Percentiles rank a stretch among this genome's conserved stretches.
Conservation (phyloP, 768 basidiomycete species). For the Cyclocybe cylindracea region DNA sequence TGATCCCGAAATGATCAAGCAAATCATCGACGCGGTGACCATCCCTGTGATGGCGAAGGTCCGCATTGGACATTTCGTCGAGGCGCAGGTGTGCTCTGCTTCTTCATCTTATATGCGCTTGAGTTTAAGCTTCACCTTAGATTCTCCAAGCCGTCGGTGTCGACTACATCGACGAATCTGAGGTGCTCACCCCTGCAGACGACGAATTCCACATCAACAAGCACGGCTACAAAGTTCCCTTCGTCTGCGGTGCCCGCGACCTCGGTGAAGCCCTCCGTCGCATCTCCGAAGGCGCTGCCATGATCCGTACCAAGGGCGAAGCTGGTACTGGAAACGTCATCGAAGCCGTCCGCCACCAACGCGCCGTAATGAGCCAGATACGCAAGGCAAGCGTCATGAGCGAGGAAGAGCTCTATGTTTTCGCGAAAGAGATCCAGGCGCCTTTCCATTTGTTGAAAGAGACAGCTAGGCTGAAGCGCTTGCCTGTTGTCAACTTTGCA, state of each 20-base stretch:
- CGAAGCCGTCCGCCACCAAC: slow-evolving; percentile 92
- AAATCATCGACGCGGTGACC: slow-evolving; percentile 92
- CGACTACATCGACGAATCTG: slow-evolving; percentile 96
- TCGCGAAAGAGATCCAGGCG: slow-evolving; percentile 89
- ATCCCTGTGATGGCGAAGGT: slow-evolving; percentile 98
- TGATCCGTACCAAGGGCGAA: slow-evolving; percentile 98
- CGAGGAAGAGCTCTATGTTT: slow-evolving; percentile 93
- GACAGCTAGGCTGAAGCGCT: slow-evolving; percentile 86
- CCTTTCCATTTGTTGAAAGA: slow-evolving; percentile 97
- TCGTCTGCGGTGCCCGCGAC: slow-evolving; percentile 94
- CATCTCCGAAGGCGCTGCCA: slow-evolving; percentile 96
- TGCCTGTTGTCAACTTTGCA: slow-evolving; percentile 97
- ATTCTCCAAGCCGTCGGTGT: slow-evolving; percentile 93
- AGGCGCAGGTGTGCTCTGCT: slow-evolving; percentile 73
- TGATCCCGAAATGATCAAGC: slow-evolving; percentile 95
- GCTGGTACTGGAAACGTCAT: slow-evolving; percentile 89
- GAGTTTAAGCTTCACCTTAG: slow-evolving; percentile 36
- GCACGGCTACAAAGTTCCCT: slow-evolving; percentile 91
- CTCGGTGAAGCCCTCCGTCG: slow-evolving; percentile 95
- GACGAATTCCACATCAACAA: slow-evolving; percentile 97
- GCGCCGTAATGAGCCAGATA: slow-evolving; percentile 83
- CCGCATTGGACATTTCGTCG: slow-evolving; percentile 96
- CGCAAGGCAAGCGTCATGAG: slow-evolving; percentile 84
- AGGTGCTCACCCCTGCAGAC: slow-evolving; percentile 95
- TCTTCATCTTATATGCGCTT: neutral